Evolutionary conservation across 2,329 filamentous ascomycete species (phyloP).

Genomic region (Pseudocercospora pini-densiflorae): DNA sequence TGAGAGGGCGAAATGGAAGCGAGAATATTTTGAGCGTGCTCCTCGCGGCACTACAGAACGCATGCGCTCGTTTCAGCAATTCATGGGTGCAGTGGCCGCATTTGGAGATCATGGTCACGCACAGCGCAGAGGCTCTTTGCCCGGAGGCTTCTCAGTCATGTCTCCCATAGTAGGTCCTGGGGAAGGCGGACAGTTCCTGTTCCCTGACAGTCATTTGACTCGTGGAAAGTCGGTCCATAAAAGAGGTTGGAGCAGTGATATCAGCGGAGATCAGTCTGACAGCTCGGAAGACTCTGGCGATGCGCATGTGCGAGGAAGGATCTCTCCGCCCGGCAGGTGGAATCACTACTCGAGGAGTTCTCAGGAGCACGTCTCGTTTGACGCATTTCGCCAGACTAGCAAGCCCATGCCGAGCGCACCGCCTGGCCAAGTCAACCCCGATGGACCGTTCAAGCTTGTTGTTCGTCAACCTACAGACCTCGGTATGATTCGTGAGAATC

Average conservation of each 20-base stretch:
- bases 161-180: conserved; percentile 30
- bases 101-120: conserved; percentile 28
- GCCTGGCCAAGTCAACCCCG: conserved; percentile 4
- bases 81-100: conserved; percentile 35
- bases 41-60: conserved; percentile 38
- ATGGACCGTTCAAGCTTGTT: conserved; percentile 26
- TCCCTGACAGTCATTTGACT: conserved; percentile 29
- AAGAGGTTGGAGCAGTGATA: conserved; percentile 41
- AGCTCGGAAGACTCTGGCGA: conserved; percentile 36
- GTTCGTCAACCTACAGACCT: conserved; percentile 27
- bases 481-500: conserved; percentile 20
- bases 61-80: conserved; percentile 36
- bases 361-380: conserved; percentile 12
- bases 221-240: conserved; percentile 30
- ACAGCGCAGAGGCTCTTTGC: conserved; percentile 29
- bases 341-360: conserved; percentile 18
- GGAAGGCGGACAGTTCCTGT: conserved; percentile 28
- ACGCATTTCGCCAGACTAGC: conserved; percentile 6
- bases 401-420: background rate
- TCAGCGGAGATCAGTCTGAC: conserved; percentile 41
- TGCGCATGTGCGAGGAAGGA: conserved; percentile 17
- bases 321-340: conserved; percentile 24
- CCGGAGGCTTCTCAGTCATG: conserved; percentile 29
- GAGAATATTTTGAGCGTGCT: conserved; percentile 39
- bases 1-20: conserved; percentile 38